Percentiles rank a stretch among this genome's conserved stretches.
These are phyloP conservation scores for Hsuehochloa calcarea DNA, from an alignment of 176 grass and related monocot species.

Conservation along the genomic window DNA sequence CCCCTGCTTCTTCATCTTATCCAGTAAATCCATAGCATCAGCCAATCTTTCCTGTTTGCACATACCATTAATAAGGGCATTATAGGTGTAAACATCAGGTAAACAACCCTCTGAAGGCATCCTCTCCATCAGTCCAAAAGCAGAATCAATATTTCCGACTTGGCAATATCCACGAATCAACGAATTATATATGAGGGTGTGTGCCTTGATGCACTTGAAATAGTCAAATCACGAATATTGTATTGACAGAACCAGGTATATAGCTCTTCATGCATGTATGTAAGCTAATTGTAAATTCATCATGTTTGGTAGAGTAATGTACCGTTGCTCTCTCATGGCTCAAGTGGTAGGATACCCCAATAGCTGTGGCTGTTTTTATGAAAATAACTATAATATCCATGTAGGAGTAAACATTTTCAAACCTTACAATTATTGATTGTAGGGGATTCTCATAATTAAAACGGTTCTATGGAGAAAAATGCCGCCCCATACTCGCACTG, in stretches of 20 bases:
- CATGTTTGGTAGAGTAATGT: too few relatives aligned
- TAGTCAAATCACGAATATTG: too few relatives aligned
- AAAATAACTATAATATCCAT: background rate
- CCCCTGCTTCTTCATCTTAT: constrained; percentile 22
- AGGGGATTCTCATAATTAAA: constrained; percentile 30
- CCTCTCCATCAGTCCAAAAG: constrained; percentile 14
- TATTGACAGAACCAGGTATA: too few relatives aligned
- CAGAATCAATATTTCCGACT: constrained; percentile 33
- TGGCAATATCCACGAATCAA: constrained; percentile 31
- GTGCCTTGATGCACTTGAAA: constrained; percentile 4
- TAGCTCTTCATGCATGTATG: background rate
- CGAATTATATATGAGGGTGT: constrained; percentile 23
- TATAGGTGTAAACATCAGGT: constrained; percentile 32
- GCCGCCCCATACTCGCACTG: background rate
- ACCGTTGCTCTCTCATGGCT: too few relatives aligned
- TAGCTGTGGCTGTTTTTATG: too few relatives aligned
- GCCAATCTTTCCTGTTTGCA: constrained; percentile 22
- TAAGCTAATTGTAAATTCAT: too few relatives aligned
- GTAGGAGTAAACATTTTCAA: constrained; percentile 5
- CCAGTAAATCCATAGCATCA: constrained; percentile 19
- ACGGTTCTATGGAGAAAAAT: constrained; percentile 29
- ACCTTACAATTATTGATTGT: background rate
- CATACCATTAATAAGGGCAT: constrained; percentile 24
- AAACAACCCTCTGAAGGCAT: constrained; percentile 8
- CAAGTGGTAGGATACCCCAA: too few relatives aligned